Evolutionary conservation across 176 grass and related monocot species (phyloP).

Genomic region (Dactylis glomerata): DNA sequence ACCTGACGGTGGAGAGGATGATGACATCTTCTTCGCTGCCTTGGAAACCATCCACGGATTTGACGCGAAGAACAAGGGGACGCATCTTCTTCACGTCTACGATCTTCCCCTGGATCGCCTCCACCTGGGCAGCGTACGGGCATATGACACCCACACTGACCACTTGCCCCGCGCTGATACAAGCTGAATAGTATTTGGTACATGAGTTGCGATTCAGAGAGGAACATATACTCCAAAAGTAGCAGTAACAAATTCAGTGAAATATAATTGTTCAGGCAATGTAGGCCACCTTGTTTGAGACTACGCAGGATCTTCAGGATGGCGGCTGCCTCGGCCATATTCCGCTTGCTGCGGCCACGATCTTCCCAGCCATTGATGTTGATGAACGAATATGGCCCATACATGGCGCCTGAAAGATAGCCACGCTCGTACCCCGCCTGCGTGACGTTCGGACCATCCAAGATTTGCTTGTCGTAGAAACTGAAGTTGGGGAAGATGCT

Average conservation of each 20-base stretch:
- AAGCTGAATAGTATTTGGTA: constrained; percentile 27
- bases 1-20: constrained; percentile 71
- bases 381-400: constrained; percentile 68
- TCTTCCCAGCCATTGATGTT: constrained; percentile 50
- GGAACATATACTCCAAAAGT: neutral
- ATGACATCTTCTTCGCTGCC: constrained; percentile 75
- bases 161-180: neutral
- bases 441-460: constrained; percentile 56
- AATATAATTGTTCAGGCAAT: neutral
- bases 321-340: constrained; percentile 50
- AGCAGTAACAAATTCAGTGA: neutral
- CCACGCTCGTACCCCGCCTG: neutral
- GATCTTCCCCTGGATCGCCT: constrained; percentile 34
- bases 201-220: neutral
- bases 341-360: constrained; percentile 43
- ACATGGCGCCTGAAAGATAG: constrained; percentile 50
- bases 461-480: constrained; percentile 53
- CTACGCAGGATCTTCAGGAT: constrained; percentile 32
- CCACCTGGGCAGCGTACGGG: constrained; percentile 64
- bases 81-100: constrained; percentile 1
- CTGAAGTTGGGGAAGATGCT: constrained; percentile 53
- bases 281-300: constrained; percentile 30
- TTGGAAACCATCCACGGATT: constrained; percentile 75
- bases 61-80: constrained; percentile 31
- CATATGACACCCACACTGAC: constrained; percentile 66